A percentile compares a stretch with the other conserved stretches of the same genome.
Conservation (phyloP, 306 rosid genomes). For the Acmispon strigosus region DNA sequence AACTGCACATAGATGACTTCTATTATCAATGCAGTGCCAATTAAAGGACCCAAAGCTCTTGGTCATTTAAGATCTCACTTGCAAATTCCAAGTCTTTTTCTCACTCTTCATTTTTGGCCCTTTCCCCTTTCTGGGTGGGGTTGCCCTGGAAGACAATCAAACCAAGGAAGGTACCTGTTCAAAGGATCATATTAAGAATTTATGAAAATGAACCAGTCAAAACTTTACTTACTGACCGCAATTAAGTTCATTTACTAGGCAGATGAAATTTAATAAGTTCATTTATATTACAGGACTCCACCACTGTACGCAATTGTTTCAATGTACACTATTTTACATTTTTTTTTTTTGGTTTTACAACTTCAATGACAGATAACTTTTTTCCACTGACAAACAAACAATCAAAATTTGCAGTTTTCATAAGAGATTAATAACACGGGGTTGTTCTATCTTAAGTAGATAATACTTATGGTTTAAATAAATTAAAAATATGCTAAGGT, state of each 20-base stretch:
- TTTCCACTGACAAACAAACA: neutral
- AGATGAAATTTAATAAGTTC: slow-evolving; percentile 15
- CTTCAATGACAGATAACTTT: neutral
- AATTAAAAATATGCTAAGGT: neutral
- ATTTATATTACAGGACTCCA: slow-evolving; percentile 14
- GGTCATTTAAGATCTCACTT: slow-evolving; percentile 16
- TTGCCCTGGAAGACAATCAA: slow-evolving; percentile 18
- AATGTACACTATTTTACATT: neutral
- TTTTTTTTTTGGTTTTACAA: neutral
- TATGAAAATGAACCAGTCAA: slow-evolving; percentile 12
- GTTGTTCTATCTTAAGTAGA: too few species aligned
- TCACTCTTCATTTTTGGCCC: slow-evolving; percentile 17
- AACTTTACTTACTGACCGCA: neutral
- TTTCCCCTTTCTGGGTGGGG: slow-evolving; percentile 23
- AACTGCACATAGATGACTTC: slow-evolving; percentile 7
- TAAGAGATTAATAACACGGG: too few species aligned
- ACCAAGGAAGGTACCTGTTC: slow-evolving; percentile 37
- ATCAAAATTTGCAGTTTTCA: neutral
- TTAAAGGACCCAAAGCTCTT: slow-evolving; percentile 6
- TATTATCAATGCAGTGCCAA: neutral
- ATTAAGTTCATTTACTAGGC: slow-evolving; percentile 25
- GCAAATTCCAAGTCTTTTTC: slow-evolving; percentile 16
- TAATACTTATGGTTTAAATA: too few species aligned
- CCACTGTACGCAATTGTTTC: neutral
- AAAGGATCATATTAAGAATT: slow-evolving; percentile 4